Evolutionary conservation across 306 rosid genomes (phyloP).

Genomic region (Rubus idaeus): DNA sequence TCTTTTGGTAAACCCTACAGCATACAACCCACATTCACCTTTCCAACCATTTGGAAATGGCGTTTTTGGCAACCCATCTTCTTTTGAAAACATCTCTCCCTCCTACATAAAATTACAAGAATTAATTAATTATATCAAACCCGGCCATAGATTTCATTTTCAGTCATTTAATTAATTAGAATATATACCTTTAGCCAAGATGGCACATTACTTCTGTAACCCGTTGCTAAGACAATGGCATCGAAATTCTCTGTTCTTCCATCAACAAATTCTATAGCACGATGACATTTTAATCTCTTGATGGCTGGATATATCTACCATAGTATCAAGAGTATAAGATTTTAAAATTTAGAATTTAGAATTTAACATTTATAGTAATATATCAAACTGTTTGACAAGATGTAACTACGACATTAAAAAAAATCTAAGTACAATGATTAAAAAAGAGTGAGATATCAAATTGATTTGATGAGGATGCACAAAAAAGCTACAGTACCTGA

Average conservation of each 20-base stretch:
- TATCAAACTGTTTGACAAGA: background rate
- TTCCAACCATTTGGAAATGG: conserved; percentile 96
- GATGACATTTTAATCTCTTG: conserved; percentile 66
- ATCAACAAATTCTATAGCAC: conserved; percentile 63
- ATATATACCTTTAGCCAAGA: conserved; percentile 85
- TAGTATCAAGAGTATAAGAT: background rate
- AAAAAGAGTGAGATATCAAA: background rate
- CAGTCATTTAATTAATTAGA: background rate
- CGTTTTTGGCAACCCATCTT: conserved; percentile 76
- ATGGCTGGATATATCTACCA: conserved; percentile 74
- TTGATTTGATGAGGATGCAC: conserved; percentile 19
- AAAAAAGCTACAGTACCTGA: conserved; percentile 51
- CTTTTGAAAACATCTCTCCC: conserved; percentile 68
- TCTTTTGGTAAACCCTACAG: conserved; percentile 90
- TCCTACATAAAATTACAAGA: conserved; percentile 43
- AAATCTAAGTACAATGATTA: background rate
- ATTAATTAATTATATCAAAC: background rate
- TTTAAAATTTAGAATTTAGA: background rate
- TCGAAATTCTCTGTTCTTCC: conserved; percentile 69
- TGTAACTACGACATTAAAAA: background rate
- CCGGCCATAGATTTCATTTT: background rate
- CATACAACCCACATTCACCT: conserved; percentile 80
- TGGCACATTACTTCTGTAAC: conserved; percentile 98
- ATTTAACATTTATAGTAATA: background rate
- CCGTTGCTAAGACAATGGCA: conserved; percentile 90